Percentiles rank a stretch among this genome's conserved stretches.
Conservation (phyloP, 495 filamentous ascomycete genomes). For the Neurospora discreta region DNA sequence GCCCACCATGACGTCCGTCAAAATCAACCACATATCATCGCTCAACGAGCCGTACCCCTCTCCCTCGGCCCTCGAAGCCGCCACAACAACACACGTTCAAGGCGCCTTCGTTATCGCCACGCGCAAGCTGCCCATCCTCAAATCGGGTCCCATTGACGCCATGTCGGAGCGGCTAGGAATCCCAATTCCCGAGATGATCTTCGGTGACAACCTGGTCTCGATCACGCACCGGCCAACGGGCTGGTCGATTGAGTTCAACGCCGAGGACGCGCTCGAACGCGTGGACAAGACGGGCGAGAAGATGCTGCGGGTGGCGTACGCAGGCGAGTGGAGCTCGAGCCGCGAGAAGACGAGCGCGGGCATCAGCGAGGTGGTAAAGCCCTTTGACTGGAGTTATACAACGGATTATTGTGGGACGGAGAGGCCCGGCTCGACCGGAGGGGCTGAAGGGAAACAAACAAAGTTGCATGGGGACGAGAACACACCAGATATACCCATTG, state of each 20-base stretch:
- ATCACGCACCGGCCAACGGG: slow-evolving; percentile 57
- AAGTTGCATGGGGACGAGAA: background rate
- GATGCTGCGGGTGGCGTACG: slow-evolving; percentile 91
- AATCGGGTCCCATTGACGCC: slow-evolving; percentile 77
- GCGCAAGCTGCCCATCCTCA: slow-evolving; percentile 84
- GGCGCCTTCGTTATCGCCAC: slow-evolving; percentile 60
- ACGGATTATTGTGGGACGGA: slow-evolving; percentile 72
- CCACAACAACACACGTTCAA: slow-evolving; percentile 38
- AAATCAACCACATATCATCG: slow-evolving; percentile 22
- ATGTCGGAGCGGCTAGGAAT: slow-evolving; percentile 72
- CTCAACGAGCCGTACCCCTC: slow-evolving; percentile 19
- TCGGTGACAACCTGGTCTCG: slow-evolving; percentile 78
- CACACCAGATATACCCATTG: slow-evolving; percentile 57
- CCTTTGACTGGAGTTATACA: slow-evolving; percentile 96
- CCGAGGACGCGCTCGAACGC: slow-evolving; percentile 72
- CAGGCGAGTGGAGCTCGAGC: slow-evolving; percentile 76
- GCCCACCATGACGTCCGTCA: background rate
- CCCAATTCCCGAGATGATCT: slow-evolving; percentile 95
- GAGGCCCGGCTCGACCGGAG: background rate
- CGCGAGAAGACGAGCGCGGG: slow-evolving; percentile 77
- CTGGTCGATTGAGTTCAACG: slow-evolving; percentile 72
- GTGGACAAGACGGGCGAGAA: slow-evolving; percentile 85
- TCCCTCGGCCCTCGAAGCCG: slow-evolving; percentile 16
- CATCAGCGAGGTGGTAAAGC: slow-evolving; percentile 86
- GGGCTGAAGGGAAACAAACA: background rate